A percentile compares a stretch with the other conserved stretches of the same genome.
phyloP scores from a whole-genome alignment of 202 grass and related monocot species.

The Zizania palustris region DNA sequence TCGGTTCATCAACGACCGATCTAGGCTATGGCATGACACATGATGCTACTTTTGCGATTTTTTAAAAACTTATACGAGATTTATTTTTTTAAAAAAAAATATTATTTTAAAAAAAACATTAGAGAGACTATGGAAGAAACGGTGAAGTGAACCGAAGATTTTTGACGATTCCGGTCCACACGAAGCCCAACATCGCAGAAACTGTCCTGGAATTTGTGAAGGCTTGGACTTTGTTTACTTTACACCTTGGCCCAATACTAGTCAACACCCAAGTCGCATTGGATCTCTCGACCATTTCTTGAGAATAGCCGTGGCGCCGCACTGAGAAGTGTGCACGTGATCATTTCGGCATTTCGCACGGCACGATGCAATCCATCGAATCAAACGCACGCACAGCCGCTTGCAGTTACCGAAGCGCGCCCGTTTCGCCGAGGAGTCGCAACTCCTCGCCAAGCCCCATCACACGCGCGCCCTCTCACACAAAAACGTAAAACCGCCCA shows the following conservation, averaged over 20 bases:
- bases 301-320: slow-evolving; percentile 31
- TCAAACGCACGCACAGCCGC: neutral
- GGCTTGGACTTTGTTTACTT: too few species aligned
- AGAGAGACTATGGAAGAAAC: too few species aligned
- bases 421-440: slow-evolving; percentile 34
- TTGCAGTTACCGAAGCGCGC: slow-evolving; percentile 44
- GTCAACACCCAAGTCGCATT: slow-evolving; percentile 9
- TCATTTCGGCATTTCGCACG: neutral
- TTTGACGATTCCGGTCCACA: neutral
- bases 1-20: too few species aligned
- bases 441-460: slow-evolving; percentile 25
- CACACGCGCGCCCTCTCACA: slow-evolving; percentile 9
- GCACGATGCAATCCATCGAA: slow-evolving; percentile 4
- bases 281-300: neutral
- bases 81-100: too few species aligned
- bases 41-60: too few species aligned
- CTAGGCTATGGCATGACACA: too few species aligned
- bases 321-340: slow-evolving; percentile 10
- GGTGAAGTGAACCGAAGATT: too few species aligned
- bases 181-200: neutral
- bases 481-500: slow-evolving; percentile 20
- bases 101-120: too few species aligned
- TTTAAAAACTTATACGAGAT: too few species aligned
- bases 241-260: too few species aligned
- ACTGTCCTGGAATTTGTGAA: neutral